phyloP scores from a whole-genome alignment of 2,329 filamentous ascomycete species.

The Beauveria bassiana region DNA sequence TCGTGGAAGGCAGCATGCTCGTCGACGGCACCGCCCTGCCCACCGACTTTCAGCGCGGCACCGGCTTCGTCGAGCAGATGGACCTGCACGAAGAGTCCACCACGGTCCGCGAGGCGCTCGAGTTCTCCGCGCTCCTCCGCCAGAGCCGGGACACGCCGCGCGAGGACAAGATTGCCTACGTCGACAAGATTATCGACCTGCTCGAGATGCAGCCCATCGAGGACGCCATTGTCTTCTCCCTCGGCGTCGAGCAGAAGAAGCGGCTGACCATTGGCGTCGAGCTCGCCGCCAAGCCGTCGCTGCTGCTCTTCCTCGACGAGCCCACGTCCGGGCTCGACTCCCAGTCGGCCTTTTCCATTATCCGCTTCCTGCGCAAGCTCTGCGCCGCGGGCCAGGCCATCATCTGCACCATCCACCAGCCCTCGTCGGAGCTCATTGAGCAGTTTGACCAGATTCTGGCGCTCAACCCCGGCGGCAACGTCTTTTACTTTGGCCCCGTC shows the following conservation, averaged over 20 bases:
- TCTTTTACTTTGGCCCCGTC: slow-evolving; percentile 47
- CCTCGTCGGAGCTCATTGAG: slow-evolving; percentile 47
- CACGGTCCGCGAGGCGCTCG: slow-evolving; percentile 58
- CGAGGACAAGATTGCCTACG: slow-evolving; percentile 59
- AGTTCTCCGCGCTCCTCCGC: slow-evolving; percentile 57
- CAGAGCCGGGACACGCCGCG: slow-evolving; percentile 49
- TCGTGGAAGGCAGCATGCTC: slow-evolving; percentile 69
- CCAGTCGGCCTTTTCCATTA: slow-evolving; percentile 52
- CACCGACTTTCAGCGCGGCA: slow-evolving; percentile 71
- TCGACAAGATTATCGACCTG: slow-evolving; percentile 60
- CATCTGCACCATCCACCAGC: slow-evolving; percentile 54
- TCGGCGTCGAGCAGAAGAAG: slow-evolving; percentile 54
- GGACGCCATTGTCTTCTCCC: slow-evolving; percentile 53
- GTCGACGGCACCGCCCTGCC: slow-evolving; percentile 67
- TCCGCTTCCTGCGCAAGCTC: slow-evolving; percentile 53
- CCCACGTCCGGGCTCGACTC: slow-evolving; percentile 51
- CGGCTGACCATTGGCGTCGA: slow-evolving; percentile 49
- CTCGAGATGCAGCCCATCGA: slow-evolving; percentile 62
- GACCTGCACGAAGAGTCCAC: slow-evolving; percentile 60
- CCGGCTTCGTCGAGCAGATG: slow-evolving; percentile 60
- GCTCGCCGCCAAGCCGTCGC: slow-evolving; percentile 47
- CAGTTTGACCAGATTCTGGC: slow-evolving; percentile 49
- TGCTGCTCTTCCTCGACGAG: slow-evolving; percentile 60
- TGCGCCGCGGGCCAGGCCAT: slow-evolving; percentile 53
- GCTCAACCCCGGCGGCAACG: slow-evolving; percentile 44